Evolutionary conservation across 1,284 basidiomycete genomes (phyloP), one percentile per base, ranked within the genome.

Genomic region (Earliella scabrosa): DNA sequence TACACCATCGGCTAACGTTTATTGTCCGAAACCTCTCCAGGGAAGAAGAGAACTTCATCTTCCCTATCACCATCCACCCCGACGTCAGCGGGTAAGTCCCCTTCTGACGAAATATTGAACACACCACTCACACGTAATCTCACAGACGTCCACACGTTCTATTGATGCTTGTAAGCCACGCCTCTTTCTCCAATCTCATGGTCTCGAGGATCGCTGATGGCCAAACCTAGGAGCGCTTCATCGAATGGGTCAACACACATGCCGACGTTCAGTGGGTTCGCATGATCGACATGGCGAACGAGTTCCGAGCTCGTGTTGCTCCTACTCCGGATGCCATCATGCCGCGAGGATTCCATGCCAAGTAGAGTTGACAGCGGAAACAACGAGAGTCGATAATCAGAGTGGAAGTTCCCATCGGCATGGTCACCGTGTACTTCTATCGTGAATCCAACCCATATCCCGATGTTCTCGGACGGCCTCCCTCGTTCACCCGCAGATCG

Each of bases 201-300:
- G n/a, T n/a, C n/a, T n/a, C n/a, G n/a, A n/a, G n/a, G n/a, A n/a
- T n/a, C n/a, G n/a, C n/a, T n/a, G n/a, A n/a, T n/a, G n/a, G n/a
- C n/a, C n/a, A n/a, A n/a, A n/a, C n/a, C n/a, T 54, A 87, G 80
- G 87, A 92, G 68, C 80, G 86, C 43, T 89, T 92, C 69, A 90
- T 93, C 63, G 83, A 88, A 63, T 91, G 88, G 86, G 77, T 92
- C 50, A 90, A 90, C 66, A 82, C 79, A 2, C 88, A 91, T 67
- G 82, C 85, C 26, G 82, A 84, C 50, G 82, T 92, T 2, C 79
- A 88, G 55, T 92, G 87, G 86, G 86, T 87, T 16, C 83, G 86
- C 18, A 84, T 92, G 83, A 78, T 82, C 55, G 82, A 87, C 56
- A 86, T 87, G 82, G 79, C 81, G 20, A 71, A 75, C 43, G 82